Evolutionary conservation across 768 basidiomycete species (phyloP).

Genomic region (Tulasnella sp.): DNA sequence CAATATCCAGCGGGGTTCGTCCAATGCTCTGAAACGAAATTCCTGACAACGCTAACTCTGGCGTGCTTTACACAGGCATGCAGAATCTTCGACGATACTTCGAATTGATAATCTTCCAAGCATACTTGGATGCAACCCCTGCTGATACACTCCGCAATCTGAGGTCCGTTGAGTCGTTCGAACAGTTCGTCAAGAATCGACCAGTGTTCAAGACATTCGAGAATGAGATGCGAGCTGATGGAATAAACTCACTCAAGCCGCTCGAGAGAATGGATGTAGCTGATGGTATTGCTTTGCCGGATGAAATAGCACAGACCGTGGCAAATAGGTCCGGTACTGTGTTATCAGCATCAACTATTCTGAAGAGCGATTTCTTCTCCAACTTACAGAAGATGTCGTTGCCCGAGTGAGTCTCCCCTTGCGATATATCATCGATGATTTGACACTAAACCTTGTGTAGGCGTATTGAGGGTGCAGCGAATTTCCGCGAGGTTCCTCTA

Average conservation of each 20-base stretch:
- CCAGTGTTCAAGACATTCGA: slow-evolving; percentile 97
- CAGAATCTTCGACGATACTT: slow-evolving; percentile 78
- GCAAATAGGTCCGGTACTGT: slow-evolving; percentile 72
- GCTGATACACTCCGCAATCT: slow-evolving; percentile 69
- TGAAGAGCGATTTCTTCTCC: slow-evolving; percentile 92
- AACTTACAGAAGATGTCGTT: slow-evolving; percentile 94
- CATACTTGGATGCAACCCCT: slow-evolving; percentile 68
- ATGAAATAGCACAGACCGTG: slow-evolving; percentile 83
- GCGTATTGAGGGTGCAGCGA: slow-evolving; percentile 87
- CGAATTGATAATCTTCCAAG: slow-evolving; percentile 75
- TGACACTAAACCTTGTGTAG: slow-evolving; percentile 18
- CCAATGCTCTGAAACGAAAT: background rate
- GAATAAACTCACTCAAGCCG: slow-evolving; percentile 65
- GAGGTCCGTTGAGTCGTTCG: slow-evolving; percentile 66
- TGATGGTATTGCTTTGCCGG: slow-evolving; percentile 66
- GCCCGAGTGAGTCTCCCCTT: slow-evolving; percentile 52
- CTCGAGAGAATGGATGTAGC: slow-evolving; percentile 56
- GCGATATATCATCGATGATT: background rate
- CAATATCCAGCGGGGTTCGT: slow-evolving; percentile 57
- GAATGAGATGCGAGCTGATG: slow-evolving; percentile 74
- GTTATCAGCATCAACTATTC: slow-evolving; percentile 78
- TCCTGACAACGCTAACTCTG: too few species aligned
- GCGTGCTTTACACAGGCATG: slow-evolving; percentile 37
- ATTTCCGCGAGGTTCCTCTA: slow-evolving; percentile 75
- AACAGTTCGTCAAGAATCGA: slow-evolving; percentile 65